Percentiles rank a stretch among this genome's conserved stretches.
Conservation (phyloP, 208 protist genomes). For the Vickermania spadyakhi region DNA sequence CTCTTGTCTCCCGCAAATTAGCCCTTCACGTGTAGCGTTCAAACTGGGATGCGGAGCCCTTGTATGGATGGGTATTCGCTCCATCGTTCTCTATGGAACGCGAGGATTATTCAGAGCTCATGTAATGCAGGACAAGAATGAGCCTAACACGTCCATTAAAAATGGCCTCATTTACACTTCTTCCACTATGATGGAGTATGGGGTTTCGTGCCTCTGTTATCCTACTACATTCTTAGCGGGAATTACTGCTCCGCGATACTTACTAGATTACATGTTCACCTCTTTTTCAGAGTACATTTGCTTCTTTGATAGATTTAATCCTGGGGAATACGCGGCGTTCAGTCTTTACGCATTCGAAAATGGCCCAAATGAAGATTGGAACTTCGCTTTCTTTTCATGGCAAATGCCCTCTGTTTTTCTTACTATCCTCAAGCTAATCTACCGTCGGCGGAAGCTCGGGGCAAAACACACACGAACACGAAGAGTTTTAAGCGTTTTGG, state of each 20-base stretch:
- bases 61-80: conserved; percentile 51
- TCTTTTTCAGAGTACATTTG: conserved; percentile 52
- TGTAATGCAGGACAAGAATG: conserved; percentile 26
- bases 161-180: conserved; percentile 40
- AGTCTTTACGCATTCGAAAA: conserved; percentile 60
- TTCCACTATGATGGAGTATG: conserved; percentile 43
- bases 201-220: conserved; percentile 43
- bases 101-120: conserved; percentile 29
- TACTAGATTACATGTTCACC: conserved; percentile 73
- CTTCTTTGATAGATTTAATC: conserved; percentile 48
- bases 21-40: neutral
- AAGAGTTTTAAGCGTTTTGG: conserved; percentile 44
- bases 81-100: conserved; percentile 46
- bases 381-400: conserved; percentile 77
- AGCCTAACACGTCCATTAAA: conserved; percentile 10
- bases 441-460: conserved; percentile 32
- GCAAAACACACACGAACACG: conserved; percentile 37
- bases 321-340: conserved; percentile 49
- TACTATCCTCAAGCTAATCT: conserved; percentile 53
- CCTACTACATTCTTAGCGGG: conserved; percentile 66
- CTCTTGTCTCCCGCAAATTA: neutral
- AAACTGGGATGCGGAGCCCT: neutral
- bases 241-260: conserved; percentile 61
- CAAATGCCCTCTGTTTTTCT: conserved; percentile 62
- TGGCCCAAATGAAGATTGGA: conserved; percentile 33